Evolutionary conservation across 257 asterid genomes (phyloP), one percentile per base, ranked within the genome.

Genomic region (Anisodus acutangulus): DNA sequence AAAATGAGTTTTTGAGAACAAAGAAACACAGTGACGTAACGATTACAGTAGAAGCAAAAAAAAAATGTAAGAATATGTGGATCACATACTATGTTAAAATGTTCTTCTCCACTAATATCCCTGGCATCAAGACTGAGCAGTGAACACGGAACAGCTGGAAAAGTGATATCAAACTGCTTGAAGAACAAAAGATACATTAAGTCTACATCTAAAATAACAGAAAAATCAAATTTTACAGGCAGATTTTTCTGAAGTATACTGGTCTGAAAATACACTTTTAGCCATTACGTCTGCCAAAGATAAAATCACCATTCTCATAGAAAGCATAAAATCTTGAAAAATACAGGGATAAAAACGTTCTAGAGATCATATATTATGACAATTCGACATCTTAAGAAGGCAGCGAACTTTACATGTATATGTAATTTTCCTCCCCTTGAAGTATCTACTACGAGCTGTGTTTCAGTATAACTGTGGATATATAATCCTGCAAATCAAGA

Each of bases 91-190:
- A 97, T 97, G 91, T 97, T 91, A 55, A 91, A 86, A 89, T 97
- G 99, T 86, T 92, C 96, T 92, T 95, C 99, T 86, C 98, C 99
- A 45, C 98, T 97, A 88, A 97, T 95, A 92, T 97, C 99, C 95
- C 93, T 92, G 90, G 99, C 94, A 88, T 97, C 99, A 81, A 97
- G 89, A 89, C 98, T 97, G 86, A 97, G 92, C 90, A 97, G 82
- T 17, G 99, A 85, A 88, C 99, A 97, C 81, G 97, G 98, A 84
- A 93, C 69, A 59, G 90, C 86, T 54, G 98, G 98, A 93, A 97
- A 95, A 49, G 97, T 93, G 86, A 95, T 89, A 90, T 97, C 98
- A 89, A 97, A 97, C 99, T 97, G 99, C 91, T 87, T 76, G 37
- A 59, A 82, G 79, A 83, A 57, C 47, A 62, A 85, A 47, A 85